Conservation (phyloP, 495 filamentous ascomycete genomes). For the Trichocladium antarcticum region DNA sequence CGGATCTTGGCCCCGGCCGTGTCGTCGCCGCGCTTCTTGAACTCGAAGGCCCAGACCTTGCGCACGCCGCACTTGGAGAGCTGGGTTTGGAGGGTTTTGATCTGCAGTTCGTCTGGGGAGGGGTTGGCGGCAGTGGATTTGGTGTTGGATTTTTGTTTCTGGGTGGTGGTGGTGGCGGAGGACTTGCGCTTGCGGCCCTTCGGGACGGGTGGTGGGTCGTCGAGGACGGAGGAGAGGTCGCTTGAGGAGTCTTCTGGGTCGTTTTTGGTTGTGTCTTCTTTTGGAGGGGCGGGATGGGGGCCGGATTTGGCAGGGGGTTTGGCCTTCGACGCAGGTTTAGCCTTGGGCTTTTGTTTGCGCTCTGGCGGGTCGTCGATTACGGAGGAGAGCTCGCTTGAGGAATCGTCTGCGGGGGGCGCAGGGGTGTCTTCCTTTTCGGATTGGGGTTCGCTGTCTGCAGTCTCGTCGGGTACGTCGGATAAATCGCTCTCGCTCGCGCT, state of each 20-base stretch:
- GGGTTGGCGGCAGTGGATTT: slow-evolving; percentile 32
- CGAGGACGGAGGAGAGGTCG: slow-evolving; percentile 64
- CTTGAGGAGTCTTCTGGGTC: slow-evolving; percentile 53
- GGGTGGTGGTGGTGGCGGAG: slow-evolving; percentile 8
- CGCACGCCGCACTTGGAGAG: slow-evolving; percentile 86
- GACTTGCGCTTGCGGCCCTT: slow-evolving; percentile 23
- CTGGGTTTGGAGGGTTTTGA: slow-evolving; percentile 83
- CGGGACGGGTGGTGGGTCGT: slow-evolving; percentile 14
- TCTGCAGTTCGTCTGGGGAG: slow-evolving; percentile 62
- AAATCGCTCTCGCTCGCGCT: slow-evolving; percentile 2
- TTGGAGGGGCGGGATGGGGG: too few species aligned
- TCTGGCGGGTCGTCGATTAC: slow-evolving; percentile 54
- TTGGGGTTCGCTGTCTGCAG: slow-evolving; percentile 26
- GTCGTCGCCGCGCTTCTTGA: slow-evolving; percentile 58
- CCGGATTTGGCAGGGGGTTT: slow-evolving; percentile 12
- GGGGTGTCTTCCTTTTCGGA: slow-evolving; percentile 16
- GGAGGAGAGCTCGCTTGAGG: slow-evolving; percentile 70
- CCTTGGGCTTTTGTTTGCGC: slow-evolving; percentile 16
- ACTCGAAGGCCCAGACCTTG: slow-evolving; percentile 80
- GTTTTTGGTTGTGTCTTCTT: slow-evolving; percentile 18
- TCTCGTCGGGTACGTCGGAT: slow-evolving; percentile 15
- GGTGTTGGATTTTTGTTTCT: background rate
- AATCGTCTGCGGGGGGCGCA: slow-evolving; percentile 37
- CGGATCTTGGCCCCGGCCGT: slow-evolving; percentile 62
- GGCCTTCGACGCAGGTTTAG: slow-evolving; percentile 6